phyloP scores from a whole-genome alignment of 441 rosid species.

The Capsella rubella region DNA sequence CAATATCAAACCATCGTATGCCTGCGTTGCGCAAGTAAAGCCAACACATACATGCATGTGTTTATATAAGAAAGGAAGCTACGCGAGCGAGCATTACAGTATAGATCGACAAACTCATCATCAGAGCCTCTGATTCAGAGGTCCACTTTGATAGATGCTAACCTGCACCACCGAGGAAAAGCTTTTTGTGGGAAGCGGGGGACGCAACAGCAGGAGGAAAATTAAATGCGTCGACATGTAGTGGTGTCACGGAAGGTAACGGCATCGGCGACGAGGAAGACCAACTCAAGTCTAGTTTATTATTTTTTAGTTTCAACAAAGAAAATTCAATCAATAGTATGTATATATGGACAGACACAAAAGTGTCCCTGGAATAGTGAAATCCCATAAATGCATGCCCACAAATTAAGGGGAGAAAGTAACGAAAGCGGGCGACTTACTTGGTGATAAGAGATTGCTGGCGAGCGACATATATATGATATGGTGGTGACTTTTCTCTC shows the following conservation, averaged over 20 bases:
- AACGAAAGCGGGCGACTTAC: too few species aligned
- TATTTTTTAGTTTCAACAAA: background rate
- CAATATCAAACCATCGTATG: conserved; percentile 66
- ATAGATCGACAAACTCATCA: too few species aligned
- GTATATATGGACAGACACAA: too few species aligned
- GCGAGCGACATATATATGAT: too few species aligned
- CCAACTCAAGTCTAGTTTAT: conserved; percentile 18
- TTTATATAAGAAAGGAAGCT: background rate
- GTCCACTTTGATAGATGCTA: background rate
- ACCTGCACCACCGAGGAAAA: conserved; percentile 28
- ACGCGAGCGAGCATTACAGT: background rate
- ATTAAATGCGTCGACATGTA: conserved; percentile 7
- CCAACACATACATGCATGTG: background rate
- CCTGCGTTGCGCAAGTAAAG: conserved; percentile 51
- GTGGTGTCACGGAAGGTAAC: conserved; percentile 27
- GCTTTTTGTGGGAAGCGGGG: conserved; percentile 17
- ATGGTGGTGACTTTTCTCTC: too few species aligned
- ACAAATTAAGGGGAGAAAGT: too few species aligned
- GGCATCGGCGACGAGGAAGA: background rate
- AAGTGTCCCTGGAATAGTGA: too few species aligned
- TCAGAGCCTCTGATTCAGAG: too few species aligned
- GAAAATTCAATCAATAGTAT: too few species aligned
- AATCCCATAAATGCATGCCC: too few species aligned
- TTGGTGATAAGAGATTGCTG: too few species aligned
- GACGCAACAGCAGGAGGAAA: conserved; percentile 10